Base-by-base conservation (phyloP, 2,329 filamentous ascomycete genomes). In the Penicillium palitans region DNA sequence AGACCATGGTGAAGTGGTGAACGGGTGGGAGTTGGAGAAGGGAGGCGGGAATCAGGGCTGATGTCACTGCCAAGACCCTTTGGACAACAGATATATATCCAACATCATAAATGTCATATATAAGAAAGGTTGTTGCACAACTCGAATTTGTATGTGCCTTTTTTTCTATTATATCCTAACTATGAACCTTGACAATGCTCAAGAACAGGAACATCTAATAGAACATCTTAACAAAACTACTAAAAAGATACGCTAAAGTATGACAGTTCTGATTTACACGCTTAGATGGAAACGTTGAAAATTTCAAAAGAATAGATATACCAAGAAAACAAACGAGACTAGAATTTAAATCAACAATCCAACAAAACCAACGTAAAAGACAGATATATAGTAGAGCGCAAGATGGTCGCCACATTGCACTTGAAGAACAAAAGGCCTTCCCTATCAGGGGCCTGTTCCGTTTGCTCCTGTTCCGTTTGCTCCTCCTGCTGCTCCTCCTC, bases 1-100 rank as follows among this genome's bases (percentile, higher is more conserved):
- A 98, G 33, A 93, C 93, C 95, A 98, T 98, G 55, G 46, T 70
- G 69, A 58, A 57, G 8, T 53, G 48, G 12, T 33, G 31, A 33
- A 33, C 12, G 13, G 31, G 12, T 31, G 27, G 47, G 58, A 57
- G 55, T 63, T 60, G 55, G 55, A 61, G 65, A 64, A 51, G 60
- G 51, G 48, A 55, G 41, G 54, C 5, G 31, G 35, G 31, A 27
- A 7, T 48, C 19, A 12, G 49, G 47, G 35, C 55, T 57, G 49
- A 57, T 57, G 41, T 40, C 50, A 52, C 39, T 35, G 53, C 53
- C 53, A 51, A 55, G 53, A 44, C 27, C 27, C 6, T 10, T 29
- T 6, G 5, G 13, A 24, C 39, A 27, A n/a, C 10, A 31, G 29
- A 31, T 31, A 31, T 31, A 13, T 33, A 33, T 33, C 31, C 31